Percentiles rank a stretch among this genome's conserved stretches.
phyloP scores from a whole-genome alignment of 805 yeast genomes.

The Maudiozyma bulderi region DNA sequence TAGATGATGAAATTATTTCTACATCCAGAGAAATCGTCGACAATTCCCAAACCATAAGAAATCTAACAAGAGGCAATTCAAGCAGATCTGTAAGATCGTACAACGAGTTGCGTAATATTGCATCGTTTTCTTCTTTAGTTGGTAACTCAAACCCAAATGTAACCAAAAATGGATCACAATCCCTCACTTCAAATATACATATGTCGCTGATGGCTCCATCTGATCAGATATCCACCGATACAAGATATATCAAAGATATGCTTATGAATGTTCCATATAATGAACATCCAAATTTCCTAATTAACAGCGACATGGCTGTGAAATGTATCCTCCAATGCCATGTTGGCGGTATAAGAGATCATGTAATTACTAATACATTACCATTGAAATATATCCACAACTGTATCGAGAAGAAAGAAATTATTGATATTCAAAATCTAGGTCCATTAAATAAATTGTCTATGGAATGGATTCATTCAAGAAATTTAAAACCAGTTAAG shows the following conservation, averaged over 20 bases:
- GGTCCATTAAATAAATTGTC: conserved; percentile 16
- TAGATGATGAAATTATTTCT: conserved; percentile 20
- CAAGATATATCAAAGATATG: not conserved
- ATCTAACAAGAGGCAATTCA: not conserved
- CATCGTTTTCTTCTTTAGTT: conserved; percentile 4
- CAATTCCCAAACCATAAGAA: conserved; percentile 1
- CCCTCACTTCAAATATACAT: not conserved
- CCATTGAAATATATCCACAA: not conserved
- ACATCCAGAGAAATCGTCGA: conserved; percentile 20
- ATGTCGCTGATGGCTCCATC: conserved; percentile 1
- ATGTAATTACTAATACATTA: conserved; percentile 12
- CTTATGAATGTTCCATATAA: conserved; percentile 8
- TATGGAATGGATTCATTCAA: conserved; percentile 23
- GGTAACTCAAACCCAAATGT: not conserved
- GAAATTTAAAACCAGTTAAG: conserved; percentile 7
- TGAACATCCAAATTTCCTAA: conserved; percentile 16
- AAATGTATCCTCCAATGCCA: conserved; percentile 22
- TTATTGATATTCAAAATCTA: not conserved
- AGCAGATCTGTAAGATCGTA: conserved; percentile 16
- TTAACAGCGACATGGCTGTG: conserved; percentile 4
- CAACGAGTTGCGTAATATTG: conserved; percentile 10
- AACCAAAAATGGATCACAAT: not conserved
- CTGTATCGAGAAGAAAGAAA: not conserved
- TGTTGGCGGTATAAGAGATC: conserved; percentile 28
- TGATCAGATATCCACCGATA: not conserved